Percentiles rank a stretch among this genome's conserved stretches.
Conservation (phyloP, 495 filamentous ascomycete genomes). For the Bombardia bombarda region DNA sequence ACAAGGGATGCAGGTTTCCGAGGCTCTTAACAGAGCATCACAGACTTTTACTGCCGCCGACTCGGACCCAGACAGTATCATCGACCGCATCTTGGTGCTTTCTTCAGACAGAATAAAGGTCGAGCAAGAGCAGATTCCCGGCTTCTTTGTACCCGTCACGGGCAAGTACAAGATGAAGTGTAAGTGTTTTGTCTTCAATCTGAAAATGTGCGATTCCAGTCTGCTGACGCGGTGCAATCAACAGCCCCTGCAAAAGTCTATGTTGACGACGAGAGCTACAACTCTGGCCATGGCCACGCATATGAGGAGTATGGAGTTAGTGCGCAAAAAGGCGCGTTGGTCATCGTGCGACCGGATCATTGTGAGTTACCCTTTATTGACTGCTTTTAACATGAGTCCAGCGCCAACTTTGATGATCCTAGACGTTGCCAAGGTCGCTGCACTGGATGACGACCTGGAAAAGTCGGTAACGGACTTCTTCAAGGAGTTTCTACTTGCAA, state of each 20-base stretch:
- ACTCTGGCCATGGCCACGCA: slow-evolving; percentile 54
- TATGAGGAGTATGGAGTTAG: slow-evolving; percentile 56
- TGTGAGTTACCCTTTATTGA: slow-evolving; percentile 37
- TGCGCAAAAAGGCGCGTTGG: slow-evolving; percentile 42
- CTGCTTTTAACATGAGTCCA: neutral
- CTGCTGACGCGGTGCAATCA: neutral
- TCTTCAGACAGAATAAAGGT: slow-evolving; percentile 42
- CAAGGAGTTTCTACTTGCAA: neutral
- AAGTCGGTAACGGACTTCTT: neutral
- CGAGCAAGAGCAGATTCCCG: slow-evolving; percentile 52
- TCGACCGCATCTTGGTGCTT: slow-evolving; percentile 53
- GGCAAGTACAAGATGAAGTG: slow-evolving; percentile 54
- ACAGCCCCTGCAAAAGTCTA: slow-evolving; percentile 55
- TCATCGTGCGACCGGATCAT: slow-evolving; percentile 61
- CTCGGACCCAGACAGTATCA: slow-evolving; percentile 47
- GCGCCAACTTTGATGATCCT: neutral
- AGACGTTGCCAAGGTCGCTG: neutral
- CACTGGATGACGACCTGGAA: neutral
- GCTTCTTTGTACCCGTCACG: slow-evolving; percentile 49
- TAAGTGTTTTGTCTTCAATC: slow-evolving; percentile 15
- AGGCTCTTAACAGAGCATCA: slow-evolving; percentile 25
- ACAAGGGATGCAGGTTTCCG: slow-evolving; percentile 19
- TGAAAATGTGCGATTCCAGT: neutral
- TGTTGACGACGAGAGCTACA: slow-evolving; percentile 60
- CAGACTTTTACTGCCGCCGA: slow-evolving; percentile 36